Conservation (phyloP, 768 basidiomycete species). For the Boletus rubescentipes region DNA sequence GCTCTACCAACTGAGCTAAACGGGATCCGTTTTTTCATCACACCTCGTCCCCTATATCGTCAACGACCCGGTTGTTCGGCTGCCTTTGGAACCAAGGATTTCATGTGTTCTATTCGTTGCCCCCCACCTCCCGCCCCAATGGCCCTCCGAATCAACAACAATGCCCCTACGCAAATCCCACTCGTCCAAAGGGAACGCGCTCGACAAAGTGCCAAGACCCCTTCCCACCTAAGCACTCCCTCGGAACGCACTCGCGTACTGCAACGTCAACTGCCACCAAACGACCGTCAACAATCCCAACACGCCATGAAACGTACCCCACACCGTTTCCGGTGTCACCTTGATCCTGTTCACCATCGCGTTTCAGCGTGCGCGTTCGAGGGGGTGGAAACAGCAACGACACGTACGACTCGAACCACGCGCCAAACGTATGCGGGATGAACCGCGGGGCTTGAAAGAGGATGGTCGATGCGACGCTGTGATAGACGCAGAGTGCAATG, state of each 20-base stretch:
- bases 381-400: too few relatives aligned
- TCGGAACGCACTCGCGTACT: conserved; percentile 43
- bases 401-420: conserved; percentile 58
- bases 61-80: too few relatives aligned
- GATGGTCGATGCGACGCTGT: conserved; percentile 68
- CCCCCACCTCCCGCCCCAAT: too few relatives aligned
- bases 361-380: too few relatives aligned
- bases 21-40: conserved; percentile 16
- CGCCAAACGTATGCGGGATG: conserved; percentile 71
- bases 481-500: conserved; percentile 74
- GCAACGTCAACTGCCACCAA: conserved; percentile 83
- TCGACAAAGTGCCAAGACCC: too few relatives aligned
- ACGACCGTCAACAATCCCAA: conserved; percentile 68
- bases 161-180: too few relatives aligned
- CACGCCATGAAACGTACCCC: conserved; percentile 73
- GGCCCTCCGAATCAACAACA: too few relatives aligned
- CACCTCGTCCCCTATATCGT: too few relatives aligned
- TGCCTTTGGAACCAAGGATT: too few relatives aligned
- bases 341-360: conserved; percentile 25
- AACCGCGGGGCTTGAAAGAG: conserved; percentile 77
- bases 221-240: neutral
- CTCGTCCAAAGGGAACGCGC: too few relatives aligned
- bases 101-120: too few relatives aligned
- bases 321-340: conserved; percentile 68
- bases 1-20: conserved; percentile 52